phyloP scores from a whole-genome alignment of 2,329 filamentous ascomycete species.

The Pseudogymnoascus sp. region DNA sequence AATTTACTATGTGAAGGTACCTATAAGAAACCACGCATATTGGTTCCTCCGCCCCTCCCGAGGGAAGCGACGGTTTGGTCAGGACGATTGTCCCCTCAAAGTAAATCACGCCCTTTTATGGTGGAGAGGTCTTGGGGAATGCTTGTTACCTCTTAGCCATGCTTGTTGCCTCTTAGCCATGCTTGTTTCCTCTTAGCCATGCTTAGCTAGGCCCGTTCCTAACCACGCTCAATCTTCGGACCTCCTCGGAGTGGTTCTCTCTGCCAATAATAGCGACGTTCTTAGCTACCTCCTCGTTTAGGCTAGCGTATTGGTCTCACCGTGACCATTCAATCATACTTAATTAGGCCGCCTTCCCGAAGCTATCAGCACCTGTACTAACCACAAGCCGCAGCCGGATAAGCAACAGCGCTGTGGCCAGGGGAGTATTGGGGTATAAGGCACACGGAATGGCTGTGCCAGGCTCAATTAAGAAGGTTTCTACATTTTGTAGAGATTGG shows the following conservation, averaged over 20 bases:
- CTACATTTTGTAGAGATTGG: neutral
- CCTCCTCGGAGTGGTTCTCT: neutral
- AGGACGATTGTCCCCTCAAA: neutral
- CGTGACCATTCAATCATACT: neutral
- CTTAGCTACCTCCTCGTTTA: neutral
- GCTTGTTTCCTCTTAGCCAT: neutral
- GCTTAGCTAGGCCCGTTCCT: neutral
- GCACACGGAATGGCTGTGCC: neutral
- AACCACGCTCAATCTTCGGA: neutral
- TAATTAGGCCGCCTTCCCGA: neutral
- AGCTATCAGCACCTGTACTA: neutral
- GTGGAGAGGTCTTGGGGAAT: neutral
- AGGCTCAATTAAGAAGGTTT: conserved; percentile 3
- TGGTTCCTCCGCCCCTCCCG: no score
- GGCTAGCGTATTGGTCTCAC: neutral
- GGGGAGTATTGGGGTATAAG: neutral
- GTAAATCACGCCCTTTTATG: neutral
- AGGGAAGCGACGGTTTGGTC: no score
- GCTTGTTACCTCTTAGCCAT: no score
- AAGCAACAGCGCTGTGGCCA: neutral
- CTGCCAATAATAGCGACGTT: neutral
- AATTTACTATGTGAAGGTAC: no score
- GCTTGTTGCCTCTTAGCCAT: neutral
- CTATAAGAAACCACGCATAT: no score
- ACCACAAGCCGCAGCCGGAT: neutral